Evolutionary conservation across 805 yeast genomes (phyloP).

Genomic region (Lipomyces anomalus): DNA sequence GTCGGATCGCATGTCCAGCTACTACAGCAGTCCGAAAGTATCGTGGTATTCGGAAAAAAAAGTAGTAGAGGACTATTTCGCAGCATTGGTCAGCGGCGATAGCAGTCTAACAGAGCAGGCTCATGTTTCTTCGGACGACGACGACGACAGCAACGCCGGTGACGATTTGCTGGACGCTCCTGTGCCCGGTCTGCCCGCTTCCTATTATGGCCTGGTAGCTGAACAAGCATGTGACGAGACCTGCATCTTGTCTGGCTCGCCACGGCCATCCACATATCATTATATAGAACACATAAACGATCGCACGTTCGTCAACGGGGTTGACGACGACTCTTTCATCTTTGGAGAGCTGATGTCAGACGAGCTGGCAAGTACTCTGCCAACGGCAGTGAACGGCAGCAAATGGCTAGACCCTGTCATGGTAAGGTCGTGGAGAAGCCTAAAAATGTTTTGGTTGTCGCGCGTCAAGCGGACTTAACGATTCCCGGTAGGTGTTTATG

Average conservation of each 20-base stretch:
- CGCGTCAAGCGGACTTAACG: not conserved
- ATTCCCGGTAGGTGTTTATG: no score
- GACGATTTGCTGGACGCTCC: not conserved
- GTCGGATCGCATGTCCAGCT: no score
- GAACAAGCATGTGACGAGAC: not conserved
- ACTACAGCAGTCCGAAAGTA: no score
- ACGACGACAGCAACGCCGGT: not conserved
- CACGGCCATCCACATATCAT: not conserved
- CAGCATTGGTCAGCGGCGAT: not conserved
- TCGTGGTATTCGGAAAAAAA: no score
- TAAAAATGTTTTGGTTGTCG: not conserved
- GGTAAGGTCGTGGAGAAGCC: not conserved
- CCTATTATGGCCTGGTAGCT: not conserved
- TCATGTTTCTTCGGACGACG: no score
- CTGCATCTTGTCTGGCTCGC: not conserved
- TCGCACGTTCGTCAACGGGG: not conserved
- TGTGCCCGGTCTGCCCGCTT: not conserved
- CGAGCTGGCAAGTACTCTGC: no score
- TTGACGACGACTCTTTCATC: not conserved
- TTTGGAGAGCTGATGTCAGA: no score
- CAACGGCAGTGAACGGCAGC: not conserved
- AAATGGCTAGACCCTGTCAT: not conserved
- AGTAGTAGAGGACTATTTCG: not conserved
- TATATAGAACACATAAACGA: not conserved
- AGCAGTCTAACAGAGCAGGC: no score